These are phyloP conservation scores for Sporothrix protearum DNA, from an alignment of 2,329 filamentous ascomycete genomes.

Conservation along the genomic window DNA sequence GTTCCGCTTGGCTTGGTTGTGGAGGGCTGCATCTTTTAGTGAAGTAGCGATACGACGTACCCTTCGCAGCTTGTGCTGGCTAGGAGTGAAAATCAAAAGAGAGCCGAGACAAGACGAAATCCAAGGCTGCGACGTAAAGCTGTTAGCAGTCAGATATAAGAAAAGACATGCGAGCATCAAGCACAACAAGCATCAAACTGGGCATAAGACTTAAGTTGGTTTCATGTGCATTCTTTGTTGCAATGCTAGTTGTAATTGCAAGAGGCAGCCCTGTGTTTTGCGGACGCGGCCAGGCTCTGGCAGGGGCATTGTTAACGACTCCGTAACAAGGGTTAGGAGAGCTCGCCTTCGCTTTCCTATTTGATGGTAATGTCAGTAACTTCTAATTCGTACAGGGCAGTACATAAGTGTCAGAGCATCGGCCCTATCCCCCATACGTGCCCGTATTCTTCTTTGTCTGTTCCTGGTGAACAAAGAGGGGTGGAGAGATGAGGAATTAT, in stretches of 20 bases:
- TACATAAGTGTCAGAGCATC: not conserved
- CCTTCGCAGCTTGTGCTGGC: not conserved
- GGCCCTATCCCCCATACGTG: not conserved
- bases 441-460: not conserved
- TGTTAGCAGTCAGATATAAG: not conserved
- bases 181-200: not conserved
- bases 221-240: not conserved
- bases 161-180: not conserved
- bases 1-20: not conserved
- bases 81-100: not conserved
- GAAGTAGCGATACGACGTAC: conserved; percentile 4
- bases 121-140: not conserved
- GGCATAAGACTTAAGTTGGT: not conserved
- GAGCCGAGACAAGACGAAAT: not conserved
- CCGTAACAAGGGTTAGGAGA: not conserved
- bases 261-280: not conserved
- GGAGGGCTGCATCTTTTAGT: conserved; percentile 1
- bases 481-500: not conserved
- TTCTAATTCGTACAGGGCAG: not conserved
- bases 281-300: not conserved
- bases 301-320: not conserved
- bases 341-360: not conserved
- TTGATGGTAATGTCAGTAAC: not conserved
- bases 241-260: not conserved
- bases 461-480: not conserved